Conservation (phyloP, 441 rosid species). For the Gossypium laxum region DNA sequence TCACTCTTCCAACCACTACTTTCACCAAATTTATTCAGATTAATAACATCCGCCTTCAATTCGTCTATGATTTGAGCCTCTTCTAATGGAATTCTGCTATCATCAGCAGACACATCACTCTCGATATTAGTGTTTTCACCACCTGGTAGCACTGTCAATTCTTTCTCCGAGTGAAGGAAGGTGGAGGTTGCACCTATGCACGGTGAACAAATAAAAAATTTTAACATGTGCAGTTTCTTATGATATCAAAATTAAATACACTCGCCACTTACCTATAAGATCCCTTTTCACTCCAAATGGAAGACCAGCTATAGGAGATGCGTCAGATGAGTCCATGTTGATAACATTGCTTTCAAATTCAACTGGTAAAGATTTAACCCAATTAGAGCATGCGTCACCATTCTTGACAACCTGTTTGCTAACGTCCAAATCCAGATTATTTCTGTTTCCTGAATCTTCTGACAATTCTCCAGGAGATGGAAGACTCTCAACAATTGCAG, state of each 20-base stretch:
- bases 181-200: neutral
- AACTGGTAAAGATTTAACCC: neutral
- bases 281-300: neutral
- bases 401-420: neutral
- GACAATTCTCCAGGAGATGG: neutral
- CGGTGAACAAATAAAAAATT: neutral
- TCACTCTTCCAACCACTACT: neutral
- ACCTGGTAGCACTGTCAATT: neutral
- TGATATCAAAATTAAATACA: neutral
- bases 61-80: neutral
- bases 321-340: neutral
- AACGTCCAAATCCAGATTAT: neutral
- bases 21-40: neutral
- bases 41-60: neutral
- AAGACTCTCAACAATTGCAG: constrained; percentile 8
- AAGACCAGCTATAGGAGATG: neutral
- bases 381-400: neutral
- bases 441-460: neutral
- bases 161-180: neutral
- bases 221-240: neutral
- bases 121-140: neutral
- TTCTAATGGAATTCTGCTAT: neutral
- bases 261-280: constrained; percentile 6
- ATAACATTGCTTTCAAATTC: neutral
- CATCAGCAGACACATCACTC: constrained; percentile 2